phyloP scores from a whole-genome alignment of 1,139 yeast species.

The Candida freyschussii region DNA sequence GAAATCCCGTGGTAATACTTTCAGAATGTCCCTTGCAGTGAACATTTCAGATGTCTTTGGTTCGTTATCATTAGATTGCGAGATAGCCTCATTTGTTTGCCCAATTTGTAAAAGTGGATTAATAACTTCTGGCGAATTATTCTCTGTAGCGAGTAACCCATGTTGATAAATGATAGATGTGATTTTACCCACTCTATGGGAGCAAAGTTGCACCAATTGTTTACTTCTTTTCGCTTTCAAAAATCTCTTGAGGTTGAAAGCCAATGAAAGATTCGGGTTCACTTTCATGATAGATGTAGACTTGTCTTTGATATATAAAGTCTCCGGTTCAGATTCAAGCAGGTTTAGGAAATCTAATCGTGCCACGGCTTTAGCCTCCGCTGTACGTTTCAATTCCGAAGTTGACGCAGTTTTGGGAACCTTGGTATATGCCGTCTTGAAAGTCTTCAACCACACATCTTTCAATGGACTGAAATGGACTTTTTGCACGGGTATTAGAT shows the following conservation, averaged over 20 bases:
- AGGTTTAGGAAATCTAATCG: slow-evolving; percentile 39
- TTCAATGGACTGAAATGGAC: slow-evolving; percentile 39
- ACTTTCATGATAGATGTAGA: slow-evolving; percentile 35
- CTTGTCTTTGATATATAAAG: slow-evolving; percentile 32
- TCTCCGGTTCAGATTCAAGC: slow-evolving; percentile 33
- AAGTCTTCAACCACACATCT: slow-evolving; percentile 55
- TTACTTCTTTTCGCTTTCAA: slow-evolving; percentile 61
- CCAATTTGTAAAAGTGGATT: slow-evolving; percentile 34
- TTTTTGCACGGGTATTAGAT: slow-evolving; percentile 48
- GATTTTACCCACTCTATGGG: slow-evolving; percentile 64
- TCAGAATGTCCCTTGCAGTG: slow-evolving; percentile 50
- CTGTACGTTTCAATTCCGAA: slow-evolving; percentile 59
- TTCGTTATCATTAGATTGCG: slow-evolving; percentile 27
- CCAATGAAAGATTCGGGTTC: slow-evolving; percentile 47
- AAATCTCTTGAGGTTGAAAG: slow-evolving; percentile 63
- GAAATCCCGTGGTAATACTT: slow-evolving; percentile 39
- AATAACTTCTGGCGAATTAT: slow-evolving; percentile 40
- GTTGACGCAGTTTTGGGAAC: slow-evolving; percentile 49
- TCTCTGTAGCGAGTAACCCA: slow-evolving; percentile 57
- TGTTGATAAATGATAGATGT: slow-evolving; percentile 61
- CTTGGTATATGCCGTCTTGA: slow-evolving; percentile 43
- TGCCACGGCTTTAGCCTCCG: slow-evolving; percentile 61
- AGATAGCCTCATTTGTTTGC: slow-evolving; percentile 30
- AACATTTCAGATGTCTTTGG: slow-evolving; percentile 34
- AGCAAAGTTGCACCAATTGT: slow-evolving; percentile 59